These are phyloP conservation scores for Ophiostoma ips DNA, from an alignment of 2,329 filamentous ascomycete species.

Conservation along the genomic window DNA sequence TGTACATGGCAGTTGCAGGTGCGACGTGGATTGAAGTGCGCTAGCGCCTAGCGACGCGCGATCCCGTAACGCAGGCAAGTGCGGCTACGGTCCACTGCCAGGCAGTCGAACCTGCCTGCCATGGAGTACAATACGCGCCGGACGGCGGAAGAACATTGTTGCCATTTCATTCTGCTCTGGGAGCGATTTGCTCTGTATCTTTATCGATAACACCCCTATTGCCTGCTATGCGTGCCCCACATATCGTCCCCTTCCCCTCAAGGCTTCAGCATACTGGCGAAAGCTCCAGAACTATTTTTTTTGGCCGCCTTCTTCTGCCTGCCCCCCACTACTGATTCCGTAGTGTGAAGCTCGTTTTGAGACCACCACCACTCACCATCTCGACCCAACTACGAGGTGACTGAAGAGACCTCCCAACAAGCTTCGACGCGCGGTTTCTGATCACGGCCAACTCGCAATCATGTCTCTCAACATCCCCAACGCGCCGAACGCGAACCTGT, in stretches of 20 bases:
- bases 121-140: conserved; percentile 1
- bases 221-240: conserved; percentile 1
- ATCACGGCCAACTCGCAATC: conserved; percentile 11
- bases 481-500: conserved; percentile 83
- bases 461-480: conserved; percentile 97
- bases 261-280: conserved; percentile 7
- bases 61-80: background rate
- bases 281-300: conserved; percentile 12
- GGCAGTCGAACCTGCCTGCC: no score
- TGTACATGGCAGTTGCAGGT: background rate
- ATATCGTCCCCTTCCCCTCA: background rate
- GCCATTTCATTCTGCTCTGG: background rate
- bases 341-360: conserved; percentile 5
- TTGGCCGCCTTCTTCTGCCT: conserved; percentile 6
- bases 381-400: conserved; percentile 2
- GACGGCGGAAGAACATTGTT: conserved; percentile 11
- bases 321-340: conserved; percentile 1
- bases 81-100: no score
- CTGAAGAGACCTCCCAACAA: background rate
- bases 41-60: background rate
- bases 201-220: conserved; percentile 3
- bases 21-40: background rate
- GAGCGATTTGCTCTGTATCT: background rate
- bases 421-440: background rate
- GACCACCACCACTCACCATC: background rate